Conservation (phyloP, 306 rosid genomes). For the Herpetospermum pedunculosum region DNA sequence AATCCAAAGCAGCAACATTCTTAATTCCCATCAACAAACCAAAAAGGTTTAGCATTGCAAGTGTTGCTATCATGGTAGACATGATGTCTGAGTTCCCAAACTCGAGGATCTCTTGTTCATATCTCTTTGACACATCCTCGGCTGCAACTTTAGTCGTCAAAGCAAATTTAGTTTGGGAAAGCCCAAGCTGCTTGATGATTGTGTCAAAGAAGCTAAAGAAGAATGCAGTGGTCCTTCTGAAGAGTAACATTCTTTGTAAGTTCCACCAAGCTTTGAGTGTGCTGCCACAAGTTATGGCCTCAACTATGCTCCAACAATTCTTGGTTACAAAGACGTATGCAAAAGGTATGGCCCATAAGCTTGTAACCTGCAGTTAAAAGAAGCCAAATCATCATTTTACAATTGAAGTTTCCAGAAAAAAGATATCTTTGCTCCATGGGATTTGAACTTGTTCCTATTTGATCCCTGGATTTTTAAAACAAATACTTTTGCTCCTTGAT, state of each 20-base stretch:
- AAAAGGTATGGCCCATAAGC: conserved; percentile 55
- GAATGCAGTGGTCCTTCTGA: conserved; percentile 39
- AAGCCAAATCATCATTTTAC: background rate
- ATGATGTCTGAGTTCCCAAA: conserved; percentile 42
- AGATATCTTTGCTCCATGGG: too few species aligned
- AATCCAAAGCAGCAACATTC: conserved; percentile 14
- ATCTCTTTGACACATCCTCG: conserved; percentile 34
- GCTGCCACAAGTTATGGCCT: conserved; percentile 27
- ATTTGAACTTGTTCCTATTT: too few species aligned
- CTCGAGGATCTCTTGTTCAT: conserved; percentile 41
- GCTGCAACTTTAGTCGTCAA: conserved; percentile 36
- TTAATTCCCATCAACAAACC: conserved; percentile 25
- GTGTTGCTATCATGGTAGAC: conserved; percentile 34
- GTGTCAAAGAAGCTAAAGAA: conserved; percentile 41
- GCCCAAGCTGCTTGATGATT: conserved; percentile 24
- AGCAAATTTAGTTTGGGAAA: conserved; percentile 33
- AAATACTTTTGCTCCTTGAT: too few species aligned
- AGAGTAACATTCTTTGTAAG: conserved; percentile 35
- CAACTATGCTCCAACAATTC: conserved; percentile 25
- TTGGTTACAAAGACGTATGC: conserved; percentile 42
- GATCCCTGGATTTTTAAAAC: too few species aligned
- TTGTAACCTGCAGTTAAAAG: conserved; percentile 20
- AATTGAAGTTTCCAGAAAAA: background rate
- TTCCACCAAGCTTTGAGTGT: conserved; percentile 58
- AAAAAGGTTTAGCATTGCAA: conserved; percentile 41